phyloP scores from a whole-genome alignment of 2,329 filamentous ascomycete genomes.

The Fusarium agapanthi region DNA sequence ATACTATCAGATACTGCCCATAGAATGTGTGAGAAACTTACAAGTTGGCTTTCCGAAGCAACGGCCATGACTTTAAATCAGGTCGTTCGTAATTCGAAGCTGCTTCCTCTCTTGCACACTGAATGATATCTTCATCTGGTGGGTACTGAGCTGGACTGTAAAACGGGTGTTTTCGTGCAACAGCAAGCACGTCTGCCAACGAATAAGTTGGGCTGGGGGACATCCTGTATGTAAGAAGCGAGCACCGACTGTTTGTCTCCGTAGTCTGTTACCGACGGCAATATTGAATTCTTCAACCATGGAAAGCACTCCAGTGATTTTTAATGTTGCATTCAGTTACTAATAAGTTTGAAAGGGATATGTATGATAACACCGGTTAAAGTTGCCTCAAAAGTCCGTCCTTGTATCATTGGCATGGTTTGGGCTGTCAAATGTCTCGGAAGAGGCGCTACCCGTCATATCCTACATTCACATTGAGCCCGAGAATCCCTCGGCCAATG shows the following conservation, averaged over 20 bases:
- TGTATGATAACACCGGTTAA: neutral
- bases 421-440: neutral
- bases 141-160: conserved; percentile 46
- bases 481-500: rapidly evolving
- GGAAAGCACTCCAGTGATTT: no score
- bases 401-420: rapidly evolving
- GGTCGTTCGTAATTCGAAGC: neutral
- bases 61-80: conserved; percentile 9
- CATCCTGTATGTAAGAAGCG: neutral
- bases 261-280: rapidly evolving
- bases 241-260: rapidly evolving
- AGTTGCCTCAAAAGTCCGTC: no score
- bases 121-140: conserved; percentile 28
- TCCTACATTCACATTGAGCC: neutral
- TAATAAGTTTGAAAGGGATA: no score
- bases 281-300: rapidly evolving
- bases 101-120: conserved; percentile 2
- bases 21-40: neutral
- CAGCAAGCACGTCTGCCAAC: conserved; percentile 45
- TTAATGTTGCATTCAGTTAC: neutral
- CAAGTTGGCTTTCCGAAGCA: conserved; percentile 38
- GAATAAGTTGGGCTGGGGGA: conserved; percentile 9
- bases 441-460: no score
- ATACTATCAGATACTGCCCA: neutral
- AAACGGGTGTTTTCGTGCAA: conserved; percentile 50